Base-by-base conservation (phyloP, 2,329 filamentous ascomycete genomes). In the Lasiodiplodia gonubiensis region DNA sequence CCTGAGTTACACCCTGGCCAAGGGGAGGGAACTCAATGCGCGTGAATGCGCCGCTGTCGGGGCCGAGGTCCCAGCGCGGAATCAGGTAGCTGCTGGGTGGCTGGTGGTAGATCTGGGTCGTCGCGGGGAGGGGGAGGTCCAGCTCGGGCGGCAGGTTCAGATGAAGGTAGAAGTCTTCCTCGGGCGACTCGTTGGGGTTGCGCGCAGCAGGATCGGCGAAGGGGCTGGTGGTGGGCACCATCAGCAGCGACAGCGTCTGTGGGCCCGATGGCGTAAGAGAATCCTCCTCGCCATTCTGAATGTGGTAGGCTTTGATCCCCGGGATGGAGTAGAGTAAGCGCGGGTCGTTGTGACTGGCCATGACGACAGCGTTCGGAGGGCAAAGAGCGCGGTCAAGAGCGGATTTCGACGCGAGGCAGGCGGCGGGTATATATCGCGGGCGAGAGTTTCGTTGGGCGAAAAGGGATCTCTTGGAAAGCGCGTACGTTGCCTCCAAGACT, bases 91-190 rank as follows among this genome's bases (percentile, higher is more conserved):
- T 97, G 70, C 86, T 89, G 0, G 94, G 94, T 7, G 94, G 93
- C 80, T 98, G 93, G 79, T 97, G 93, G 81, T 97, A 98, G 77
- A 99, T 95, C 78, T 98, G 94, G 0, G 95, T 98, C 0, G 94
- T 98, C 21, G 94, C 94, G 14, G 95, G 95, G 16, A 98, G 86
- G 6, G 95, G 92, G 6, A 98, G 87, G 74, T 98, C 94, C 73
- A 99, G 88, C 84, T 97, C 94, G 23, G 94, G 94, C 16, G 94
- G 94, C 11, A 98, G 88, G 74, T 97, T 93, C 27, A 99, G 88
- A 79, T 98, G 94, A 5, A 99, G 88, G 78, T 98, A 98, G 82
- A 97, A 98, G 83, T 98, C 95, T 77, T 97, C 92, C 67, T 80
- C 78, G 42, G 78, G 77, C 8, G 77, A 74, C 66, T 86, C 83